Conservation (phyloP, 495 filamentous ascomycete species). For the Pyrenula massariospora region DNA sequence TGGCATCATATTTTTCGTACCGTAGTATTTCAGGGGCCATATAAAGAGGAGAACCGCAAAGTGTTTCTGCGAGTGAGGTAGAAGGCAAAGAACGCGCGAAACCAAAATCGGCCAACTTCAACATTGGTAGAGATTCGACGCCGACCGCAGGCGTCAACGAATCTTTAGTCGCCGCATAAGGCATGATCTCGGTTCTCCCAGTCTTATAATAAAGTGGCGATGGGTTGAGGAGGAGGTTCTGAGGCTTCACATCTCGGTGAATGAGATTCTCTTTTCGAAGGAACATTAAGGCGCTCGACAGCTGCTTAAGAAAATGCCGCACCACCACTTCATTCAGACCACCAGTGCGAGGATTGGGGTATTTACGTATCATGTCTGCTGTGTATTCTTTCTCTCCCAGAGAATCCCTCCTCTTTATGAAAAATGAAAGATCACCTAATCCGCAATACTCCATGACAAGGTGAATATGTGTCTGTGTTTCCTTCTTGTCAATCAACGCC, state of each 20-base stretch:
- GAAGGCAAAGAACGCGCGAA: slow-evolving; percentile 85
- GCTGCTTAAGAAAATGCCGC: slow-evolving; percentile 91
- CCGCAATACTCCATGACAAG: slow-evolving; percentile 98
- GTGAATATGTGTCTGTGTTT: slow-evolving; percentile 78
- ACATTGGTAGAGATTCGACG: slow-evolving; percentile 77
- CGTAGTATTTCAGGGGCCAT: slow-evolving; percentile 98
- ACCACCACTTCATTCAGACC: slow-evolving; percentile 89
- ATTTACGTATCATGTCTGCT: slow-evolving; percentile 76
- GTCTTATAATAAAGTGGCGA: slow-evolving; percentile 53
- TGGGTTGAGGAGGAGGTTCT: slow-evolving; percentile 86
- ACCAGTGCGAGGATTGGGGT: slow-evolving; percentile 67
- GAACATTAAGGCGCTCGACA: slow-evolving; percentile 85
- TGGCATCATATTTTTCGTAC: slow-evolving; percentile 95
- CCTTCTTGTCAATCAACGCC: slow-evolving; percentile 83
- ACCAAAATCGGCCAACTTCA: slow-evolving; percentile 96
- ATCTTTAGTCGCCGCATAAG: slow-evolving; percentile 55
- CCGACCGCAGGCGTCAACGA: slow-evolving; percentile 73
- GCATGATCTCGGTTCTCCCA: slow-evolving; percentile 35
- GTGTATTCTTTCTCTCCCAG: slow-evolving; percentile 65
- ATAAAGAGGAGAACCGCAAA: slow-evolving; percentile 96
- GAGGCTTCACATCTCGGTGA: slow-evolving; percentile 94
- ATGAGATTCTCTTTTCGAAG: slow-evolving; percentile 75
- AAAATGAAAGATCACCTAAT: slow-evolving; percentile 80
- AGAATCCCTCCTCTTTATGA: slow-evolving; percentile 85
- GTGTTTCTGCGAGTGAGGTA: slow-evolving; percentile 84